These are phyloP conservation scores for Aspergillus nomiae DNA, from an alignment of 2,329 filamentous ascomycete genomes.

Conservation along the genomic window DNA sequence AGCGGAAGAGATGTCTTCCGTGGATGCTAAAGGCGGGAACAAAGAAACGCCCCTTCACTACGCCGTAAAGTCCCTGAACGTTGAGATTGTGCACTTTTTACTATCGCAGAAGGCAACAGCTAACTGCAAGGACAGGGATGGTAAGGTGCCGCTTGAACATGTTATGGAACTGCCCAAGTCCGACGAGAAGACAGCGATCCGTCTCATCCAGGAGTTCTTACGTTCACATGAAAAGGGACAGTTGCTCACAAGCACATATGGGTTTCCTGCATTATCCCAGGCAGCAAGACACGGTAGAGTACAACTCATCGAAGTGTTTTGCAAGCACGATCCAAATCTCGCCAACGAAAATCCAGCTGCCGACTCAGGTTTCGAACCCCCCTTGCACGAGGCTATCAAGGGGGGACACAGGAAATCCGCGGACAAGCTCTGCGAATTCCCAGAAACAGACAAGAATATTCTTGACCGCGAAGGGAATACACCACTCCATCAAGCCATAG, in stretches of 20 bases:
- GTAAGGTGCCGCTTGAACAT: not conserved
- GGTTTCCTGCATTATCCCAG: not conserved
- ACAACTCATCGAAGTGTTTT: not conserved
- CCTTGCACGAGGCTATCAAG: slow-evolving; percentile 3
- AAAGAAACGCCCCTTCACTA: slow-evolving; percentile 6
- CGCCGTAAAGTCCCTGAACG: not conserved
- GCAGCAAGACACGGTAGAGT: not conserved
- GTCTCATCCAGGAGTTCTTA: not conserved
- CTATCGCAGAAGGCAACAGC: not conserved
- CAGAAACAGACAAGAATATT: not conserved
- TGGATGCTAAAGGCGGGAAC: not conserved
- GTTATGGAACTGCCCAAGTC: not conserved
- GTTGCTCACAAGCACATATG: not conserved
- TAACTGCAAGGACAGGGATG: not conserved
- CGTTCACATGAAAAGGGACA: not conserved
- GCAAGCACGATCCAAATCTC: not conserved
- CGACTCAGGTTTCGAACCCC: not conserved
- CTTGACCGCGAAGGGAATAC: not conserved
- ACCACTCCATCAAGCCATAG: slow-evolving; percentile 2
- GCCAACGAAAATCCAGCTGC: not conserved
- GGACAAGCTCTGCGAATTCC: not conserved
- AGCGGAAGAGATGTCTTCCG: not conserved
- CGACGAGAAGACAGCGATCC: not conserved
- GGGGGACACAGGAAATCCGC: not conserved
- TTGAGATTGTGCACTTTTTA: not conserved